phyloP scores from a whole-genome alignment of 2,329 filamentous ascomycete genomes.

The Venturia effusa region DNA sequence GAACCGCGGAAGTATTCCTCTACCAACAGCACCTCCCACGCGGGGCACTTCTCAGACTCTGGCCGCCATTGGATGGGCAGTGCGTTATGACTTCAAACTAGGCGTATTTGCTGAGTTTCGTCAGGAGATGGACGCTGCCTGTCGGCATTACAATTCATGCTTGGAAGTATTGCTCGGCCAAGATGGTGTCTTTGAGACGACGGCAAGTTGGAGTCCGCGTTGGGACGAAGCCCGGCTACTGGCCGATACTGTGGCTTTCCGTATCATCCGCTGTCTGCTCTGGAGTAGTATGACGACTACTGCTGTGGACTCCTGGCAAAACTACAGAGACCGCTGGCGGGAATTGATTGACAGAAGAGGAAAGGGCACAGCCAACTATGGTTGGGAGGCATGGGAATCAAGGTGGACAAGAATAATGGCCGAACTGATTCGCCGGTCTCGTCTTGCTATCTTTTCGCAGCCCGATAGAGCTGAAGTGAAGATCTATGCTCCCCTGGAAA shows the following conservation, averaged over 20 bases:
- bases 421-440: constrained; percentile 43
- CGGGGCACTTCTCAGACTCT: constrained; percentile 75
- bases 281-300: constrained; percentile 70
- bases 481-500: constrained; percentile 41
- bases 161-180: constrained; percentile 73
- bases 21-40: constrained; percentile 73
- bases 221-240: constrained; percentile 91
- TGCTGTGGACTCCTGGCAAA: constrained; percentile 70
- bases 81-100: constrained; percentile 90
- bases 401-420: constrained; percentile 56
- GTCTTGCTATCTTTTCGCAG: constrained; percentile 33
- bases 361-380: constrained; percentile 78
- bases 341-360: constrained; percentile 74
- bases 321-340: constrained; percentile 61
- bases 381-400: constrained; percentile 89
- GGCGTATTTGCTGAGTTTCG: constrained; percentile 86
- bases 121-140: constrained; percentile 80
- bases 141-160: constrained; percentile 76
- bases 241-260: constrained; percentile 69
- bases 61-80: constrained; percentile 80
- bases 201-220: constrained; percentile 78
- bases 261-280: constrained; percentile 70
- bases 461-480: constrained; percentile 21
- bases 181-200: constrained; percentile 72
- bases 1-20: constrained; percentile 64